These are phyloP conservation scores for Fragaria vesca DNA, from an alignment of 306 rosid species.

Conservation along the genomic window DNA sequence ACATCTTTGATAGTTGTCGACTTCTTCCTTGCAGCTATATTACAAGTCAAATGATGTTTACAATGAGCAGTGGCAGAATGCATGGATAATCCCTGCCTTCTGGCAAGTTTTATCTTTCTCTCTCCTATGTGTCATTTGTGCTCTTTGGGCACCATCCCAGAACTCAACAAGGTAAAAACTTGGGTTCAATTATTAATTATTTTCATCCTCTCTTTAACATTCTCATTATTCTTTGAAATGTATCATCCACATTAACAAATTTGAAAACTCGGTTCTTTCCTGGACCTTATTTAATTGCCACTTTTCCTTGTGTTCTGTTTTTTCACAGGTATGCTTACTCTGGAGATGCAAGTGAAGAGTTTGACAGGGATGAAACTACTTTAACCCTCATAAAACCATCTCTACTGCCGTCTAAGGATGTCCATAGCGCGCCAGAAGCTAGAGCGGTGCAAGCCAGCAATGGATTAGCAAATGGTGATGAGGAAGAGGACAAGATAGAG, in stretches of 20 bases:
- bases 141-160: constrained; percentile 96
- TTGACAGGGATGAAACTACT: constrained; percentile 75
- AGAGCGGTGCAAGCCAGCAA: constrained; percentile 43
- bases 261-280: not conserved
- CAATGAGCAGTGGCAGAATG: constrained; percentile 90
- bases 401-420: constrained; percentile 58
- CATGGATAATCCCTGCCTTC: constrained; percentile 94
- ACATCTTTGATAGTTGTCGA: not conserved
- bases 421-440: constrained; percentile 42
- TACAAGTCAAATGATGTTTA: constrained; percentile 76
- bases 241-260: not conserved
- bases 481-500: constrained; percentile 89
- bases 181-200: not conserved
- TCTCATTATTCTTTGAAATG: not conserved
- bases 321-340: constrained; percentile 70
- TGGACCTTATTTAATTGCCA: not conserved
- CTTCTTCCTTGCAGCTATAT: constrained; percentile 59
- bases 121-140: constrained; percentile 73
- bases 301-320: not conserved
- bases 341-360: constrained; percentile 67
- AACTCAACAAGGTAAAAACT: constrained; percentile 68
- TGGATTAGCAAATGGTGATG: constrained; percentile 49
- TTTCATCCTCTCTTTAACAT: not conserved
- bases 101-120: constrained; percentile 94
- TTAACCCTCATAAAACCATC: constrained; percentile 88